Evolutionary conservation across 2,329 filamentous ascomycete genomes (phyloP).

Genomic region (Zasmidium angulare): DNA sequence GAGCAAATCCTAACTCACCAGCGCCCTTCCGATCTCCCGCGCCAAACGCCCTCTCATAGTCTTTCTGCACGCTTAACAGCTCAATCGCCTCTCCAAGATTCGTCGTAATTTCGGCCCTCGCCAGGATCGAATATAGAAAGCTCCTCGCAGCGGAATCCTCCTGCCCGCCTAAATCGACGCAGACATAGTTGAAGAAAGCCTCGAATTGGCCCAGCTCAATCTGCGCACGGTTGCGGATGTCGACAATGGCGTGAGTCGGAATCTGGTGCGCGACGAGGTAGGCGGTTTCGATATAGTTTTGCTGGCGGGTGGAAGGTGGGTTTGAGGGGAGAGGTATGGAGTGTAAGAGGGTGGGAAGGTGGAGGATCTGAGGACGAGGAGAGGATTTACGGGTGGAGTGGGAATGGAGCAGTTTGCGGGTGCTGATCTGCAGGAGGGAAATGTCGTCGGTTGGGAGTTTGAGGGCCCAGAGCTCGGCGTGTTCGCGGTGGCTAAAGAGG

Average conservation of each 20-base stretch:
- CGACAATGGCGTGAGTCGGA: not conserved
- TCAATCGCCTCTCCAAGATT: not conserved
- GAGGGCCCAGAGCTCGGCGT: not conserved
- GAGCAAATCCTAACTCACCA: not conserved
- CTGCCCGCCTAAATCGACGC: not conserved
- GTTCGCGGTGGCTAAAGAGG: slow-evolving; percentile 1
- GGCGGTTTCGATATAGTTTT: not conserved
- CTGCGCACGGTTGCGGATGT: not conserved
- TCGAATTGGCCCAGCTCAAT: not conserved
- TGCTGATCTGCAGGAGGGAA: not conserved
- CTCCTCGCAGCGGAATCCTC: not conserved
- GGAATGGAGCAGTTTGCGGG: not conserved
- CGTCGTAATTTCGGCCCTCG: not conserved
- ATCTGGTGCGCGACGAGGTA: not conserved
- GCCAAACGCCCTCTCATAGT: not conserved
- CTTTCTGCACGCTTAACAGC: not conserved
- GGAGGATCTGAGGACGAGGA: not conserved
- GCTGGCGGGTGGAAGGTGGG: not conserved
- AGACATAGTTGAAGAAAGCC: not conserved
- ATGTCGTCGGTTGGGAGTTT: not conserved
- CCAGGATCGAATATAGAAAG: not conserved
- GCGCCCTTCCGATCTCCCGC: not conserved
- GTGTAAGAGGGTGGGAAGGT: not conserved
- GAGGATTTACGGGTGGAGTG: not conserved
- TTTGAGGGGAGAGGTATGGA: not conserved